Conservation (phyloP, 352 stramenopile species). For the Pythium guiyangense region DNA sequence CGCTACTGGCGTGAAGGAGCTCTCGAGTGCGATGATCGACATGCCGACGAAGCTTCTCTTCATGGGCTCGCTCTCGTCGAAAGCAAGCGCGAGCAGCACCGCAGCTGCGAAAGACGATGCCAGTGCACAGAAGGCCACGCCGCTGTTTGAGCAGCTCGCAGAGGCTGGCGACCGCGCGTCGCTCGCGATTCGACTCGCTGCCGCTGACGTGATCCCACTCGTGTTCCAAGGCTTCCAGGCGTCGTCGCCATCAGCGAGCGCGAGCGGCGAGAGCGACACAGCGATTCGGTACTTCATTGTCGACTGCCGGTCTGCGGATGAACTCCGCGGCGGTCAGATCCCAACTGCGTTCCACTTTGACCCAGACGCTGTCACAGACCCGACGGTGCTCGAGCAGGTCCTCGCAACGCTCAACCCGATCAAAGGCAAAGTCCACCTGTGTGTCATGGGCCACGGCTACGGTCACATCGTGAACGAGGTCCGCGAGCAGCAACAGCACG, state of each 20-base stretch:
- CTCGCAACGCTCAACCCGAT: slow-evolving; percentile 59
- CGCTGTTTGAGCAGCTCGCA: slow-evolving; percentile 57
- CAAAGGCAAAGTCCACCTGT: slow-evolving; percentile 66
- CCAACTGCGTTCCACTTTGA: slow-evolving; percentile 79
- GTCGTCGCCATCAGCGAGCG: slow-evolving; percentile 1
- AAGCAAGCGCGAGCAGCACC: neutral
- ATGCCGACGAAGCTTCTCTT: slow-evolving; percentile 67
- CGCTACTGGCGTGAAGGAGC: slow-evolving; percentile 55
- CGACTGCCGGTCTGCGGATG: slow-evolving; percentile 53
- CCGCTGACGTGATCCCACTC: slow-evolving; percentile 53
- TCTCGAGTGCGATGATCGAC: slow-evolving; percentile 64
- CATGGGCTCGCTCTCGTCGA: slow-evolving; percentile 20
- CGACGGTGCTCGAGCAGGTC: slow-evolving; percentile 50
- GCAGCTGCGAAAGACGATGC: slow-evolving; percentile 14
- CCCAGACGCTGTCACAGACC: slow-evolving; percentile 52
- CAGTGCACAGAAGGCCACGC: slow-evolving; percentile 22
- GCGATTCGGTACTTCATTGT: slow-evolving; percentile 75
- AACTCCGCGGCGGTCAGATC: slow-evolving; percentile 46
- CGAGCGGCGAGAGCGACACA: slow-evolving; percentile 4
- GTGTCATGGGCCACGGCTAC: slow-evolving; percentile 78
- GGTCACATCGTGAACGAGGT: slow-evolving; percentile 59
- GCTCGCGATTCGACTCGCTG: slow-evolving; percentile 52
- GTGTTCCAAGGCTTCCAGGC: slow-evolving; percentile 74
- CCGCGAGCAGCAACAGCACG: slow-evolving; percentile 20
- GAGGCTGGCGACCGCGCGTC: slow-evolving; percentile 43